phyloP scores from a whole-genome alignment of 495 filamentous ascomycete genomes.

The Chaetomium cochliodes region DNA sequence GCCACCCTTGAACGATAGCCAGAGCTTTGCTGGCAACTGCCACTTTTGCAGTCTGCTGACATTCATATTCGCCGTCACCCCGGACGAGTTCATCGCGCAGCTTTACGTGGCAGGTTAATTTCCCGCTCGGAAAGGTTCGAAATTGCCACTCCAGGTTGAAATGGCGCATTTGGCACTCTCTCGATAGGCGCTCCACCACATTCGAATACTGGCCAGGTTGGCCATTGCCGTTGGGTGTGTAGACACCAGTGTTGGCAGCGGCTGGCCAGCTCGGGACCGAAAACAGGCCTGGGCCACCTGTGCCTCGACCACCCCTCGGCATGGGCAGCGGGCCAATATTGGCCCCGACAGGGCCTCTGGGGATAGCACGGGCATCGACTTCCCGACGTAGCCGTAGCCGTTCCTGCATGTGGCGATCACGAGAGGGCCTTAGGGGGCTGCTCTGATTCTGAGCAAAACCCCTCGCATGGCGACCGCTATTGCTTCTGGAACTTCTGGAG shows the following conservation, averaged over 20 bases:
- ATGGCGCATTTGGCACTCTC: conserved; percentile 33
- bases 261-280: not conserved
- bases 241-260: not conserved
- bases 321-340: too few species aligned
- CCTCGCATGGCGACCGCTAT: too few species aligned
- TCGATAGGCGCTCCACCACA: conserved; percentile 9
- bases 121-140: too few species aligned
- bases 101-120: conserved; percentile 17
- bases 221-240: not conserved
- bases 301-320: too few species aligned
- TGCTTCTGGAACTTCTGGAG: not conserved
- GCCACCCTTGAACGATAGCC: not conserved
- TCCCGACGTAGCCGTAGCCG: too few species aligned
- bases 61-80: not conserved
- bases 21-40: conserved; percentile 23
- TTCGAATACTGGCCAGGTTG: not conserved
- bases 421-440: too few species aligned
- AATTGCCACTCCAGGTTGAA: conserved; percentile 35
- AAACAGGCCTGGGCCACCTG: too few species aligned
- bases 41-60: not conserved
- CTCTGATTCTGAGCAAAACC: too few species aligned
- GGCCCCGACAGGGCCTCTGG: too few species aligned
- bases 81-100: not conserved
- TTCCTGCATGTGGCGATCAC: too few species aligned
- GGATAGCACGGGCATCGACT: too few species aligned